phyloP scores from a whole-genome alignment of 1,284 basidiomycete genomes.

The Rhodotorula mucilaginosa region DNA sequence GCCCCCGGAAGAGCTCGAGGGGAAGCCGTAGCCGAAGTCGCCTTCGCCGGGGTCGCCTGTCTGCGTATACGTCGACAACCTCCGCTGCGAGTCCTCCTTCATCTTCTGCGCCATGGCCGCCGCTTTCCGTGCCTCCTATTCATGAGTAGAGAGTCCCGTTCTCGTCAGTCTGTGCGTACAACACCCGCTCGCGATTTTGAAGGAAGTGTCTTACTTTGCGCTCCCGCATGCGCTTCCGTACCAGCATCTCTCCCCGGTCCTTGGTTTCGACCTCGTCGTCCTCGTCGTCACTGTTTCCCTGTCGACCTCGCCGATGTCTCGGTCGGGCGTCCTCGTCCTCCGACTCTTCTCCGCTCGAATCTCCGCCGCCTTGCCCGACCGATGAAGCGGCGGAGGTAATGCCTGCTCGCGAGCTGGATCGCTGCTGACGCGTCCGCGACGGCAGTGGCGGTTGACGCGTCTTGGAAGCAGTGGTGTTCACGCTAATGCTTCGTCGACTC shows the following conservation, averaged over 20 bases:
- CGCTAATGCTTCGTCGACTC: conserved; percentile 9
- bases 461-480: conserved; percentile 22
- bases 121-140: conserved; percentile 19
- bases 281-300: conserved; percentile 41
- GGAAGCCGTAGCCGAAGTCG: conserved; percentile 18
- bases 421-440: not conserved
- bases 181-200: too few relatives aligned
- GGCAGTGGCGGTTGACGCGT: not conserved
- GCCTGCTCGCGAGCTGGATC: not conserved
- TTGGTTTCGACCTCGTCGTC: conserved; percentile 55
- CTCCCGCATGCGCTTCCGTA: conserved; percentile 55
- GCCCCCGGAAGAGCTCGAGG: not conserved
- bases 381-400: not conserved
- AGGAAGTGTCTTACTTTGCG: conserved; percentile 38
- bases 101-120: conserved; percentile 8
- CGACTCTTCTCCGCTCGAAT: not conserved
- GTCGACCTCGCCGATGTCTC: not conserved
- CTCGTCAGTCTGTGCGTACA: too few relatives aligned
- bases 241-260: conserved; percentile 58
- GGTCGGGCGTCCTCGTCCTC: not conserved
- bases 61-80: conserved; percentile 13
- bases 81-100: conserved; percentile 10
- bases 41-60: conserved; percentile 1
- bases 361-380: not conserved
- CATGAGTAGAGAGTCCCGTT: too few relatives aligned